A percentile compares a stretch with the other conserved stretches of the same genome.
phyloP scores from a whole-genome alignment of 2,329 filamentous ascomycete genomes.

The Ceratocystis colombiana region DNA sequence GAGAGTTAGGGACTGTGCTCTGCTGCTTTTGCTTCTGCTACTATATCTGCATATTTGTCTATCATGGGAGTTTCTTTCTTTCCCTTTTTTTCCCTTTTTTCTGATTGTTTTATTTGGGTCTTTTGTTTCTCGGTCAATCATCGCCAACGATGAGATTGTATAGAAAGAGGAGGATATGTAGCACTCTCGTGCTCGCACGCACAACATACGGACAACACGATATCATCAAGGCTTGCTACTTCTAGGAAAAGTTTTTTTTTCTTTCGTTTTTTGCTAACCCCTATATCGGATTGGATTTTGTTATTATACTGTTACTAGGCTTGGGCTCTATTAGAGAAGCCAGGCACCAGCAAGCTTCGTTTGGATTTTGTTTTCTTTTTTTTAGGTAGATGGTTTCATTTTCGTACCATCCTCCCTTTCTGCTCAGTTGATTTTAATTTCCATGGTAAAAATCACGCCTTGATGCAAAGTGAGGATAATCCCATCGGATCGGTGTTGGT shows the following conservation, averaged over 20 bases:
- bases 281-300: constrained; percentile 14
- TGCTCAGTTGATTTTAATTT: not conserved
- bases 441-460: too few species aligned
- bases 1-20: not conserved
- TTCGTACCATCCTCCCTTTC: not conserved
- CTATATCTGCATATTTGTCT: not conserved
- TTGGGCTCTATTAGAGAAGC: constrained; percentile 15
- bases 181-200: not conserved
- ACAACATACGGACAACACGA: not conserved
- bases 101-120: constrained; percentile 14
- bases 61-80: not conserved
- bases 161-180: constrained; percentile 19
- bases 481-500: too few species aligned
- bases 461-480: too few species aligned
- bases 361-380: constrained; percentile 3
- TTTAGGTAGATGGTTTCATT: constrained; percentile 2
- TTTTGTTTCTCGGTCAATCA: constrained; percentile 12
- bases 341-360: constrained; percentile 5
- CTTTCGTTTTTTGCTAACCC: not conserved
- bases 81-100: constrained; percentile 19
- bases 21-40: too few species aligned
- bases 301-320: constrained; percentile 9
- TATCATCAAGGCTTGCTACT: not conserved
- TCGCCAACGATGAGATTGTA: not conserved
- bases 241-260: constrained; percentile 8